Base-by-base conservation (phyloP, 495 filamentous ascomycete species). In the Thermochaetoides thermophila region DNA sequence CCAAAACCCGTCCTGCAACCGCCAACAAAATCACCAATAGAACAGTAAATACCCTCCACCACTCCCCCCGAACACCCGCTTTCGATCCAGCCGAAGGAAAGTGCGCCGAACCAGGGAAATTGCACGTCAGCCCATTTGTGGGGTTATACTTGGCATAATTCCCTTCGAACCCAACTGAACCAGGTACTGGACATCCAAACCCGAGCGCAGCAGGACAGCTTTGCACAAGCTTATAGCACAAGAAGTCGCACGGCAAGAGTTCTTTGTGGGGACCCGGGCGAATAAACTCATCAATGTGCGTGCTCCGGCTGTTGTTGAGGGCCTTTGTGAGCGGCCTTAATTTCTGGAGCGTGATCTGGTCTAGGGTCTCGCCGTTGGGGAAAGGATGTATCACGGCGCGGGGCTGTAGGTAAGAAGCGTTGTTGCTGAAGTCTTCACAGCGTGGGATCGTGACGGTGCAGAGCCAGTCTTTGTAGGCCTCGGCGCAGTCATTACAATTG, bases 231-330 rank as follows among this genome's bases (percentile, higher is more conserved):
- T 72, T 66, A 50, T 84, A 83, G 56, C 89, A 99, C 25, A 92
- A 55, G 40, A 85, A 73, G 32, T 76, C 63, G 48, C 85, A 93
- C 0, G 89, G 89, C 21, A 94, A 61, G 17, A 96, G 46, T 57
- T 99, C 89, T 50, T 85, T 92, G 55, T 96, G 95, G 0, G 89
- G 87, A 0, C 91, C 89, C 0, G 89, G 89, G 31, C 64, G 45
- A 42, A 96, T 71, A 0, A 53, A 26, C 2, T 52, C 31, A 47
- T 95, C 85, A 42, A 96, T 92, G 21, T 65, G 43, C 3, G 65
- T 42, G 41, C 81, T 91, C 4, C 86, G 66, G 12, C 76, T 79
- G 10, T 48, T 46, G 24, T 64, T 76, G 44, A 31, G 62, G n/a
- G 52, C 46, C 24, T 31, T 38, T 0, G 34, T 36, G 24, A 12